Evolutionary conservation across 2,329 filamentous ascomycete genomes (phyloP).

Genomic region (Colletotrichum cuscutae): DNA sequence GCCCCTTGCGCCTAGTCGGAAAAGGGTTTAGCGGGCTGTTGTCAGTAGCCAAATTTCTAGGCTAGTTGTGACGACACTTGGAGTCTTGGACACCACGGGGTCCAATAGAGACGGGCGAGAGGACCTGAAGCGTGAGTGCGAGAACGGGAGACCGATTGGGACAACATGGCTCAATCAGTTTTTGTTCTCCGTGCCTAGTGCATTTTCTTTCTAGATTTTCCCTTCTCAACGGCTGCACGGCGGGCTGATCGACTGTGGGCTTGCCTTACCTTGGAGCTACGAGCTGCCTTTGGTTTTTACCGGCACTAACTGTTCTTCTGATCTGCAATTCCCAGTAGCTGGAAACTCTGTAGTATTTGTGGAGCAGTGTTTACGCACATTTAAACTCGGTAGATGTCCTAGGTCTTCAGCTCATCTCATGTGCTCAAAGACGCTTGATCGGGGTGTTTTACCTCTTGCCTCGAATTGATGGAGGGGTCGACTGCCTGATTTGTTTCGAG

Average conservation of each 20-base stretch:
- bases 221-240: background rate
- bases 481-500: background rate
- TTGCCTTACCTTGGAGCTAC: background rate
- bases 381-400: background rate
- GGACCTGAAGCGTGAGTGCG: background rate
- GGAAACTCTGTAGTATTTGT: background rate
- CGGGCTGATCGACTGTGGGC: background rate
- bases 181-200: background rate
- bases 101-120: background rate
- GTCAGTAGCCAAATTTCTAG: constrained; percentile 24
- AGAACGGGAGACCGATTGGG: background rate
- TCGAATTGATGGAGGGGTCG: background rate
- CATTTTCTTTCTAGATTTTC: background rate
- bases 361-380: background rate
- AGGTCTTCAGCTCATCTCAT: background rate
- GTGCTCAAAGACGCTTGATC: background rate
- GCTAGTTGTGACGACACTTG: constrained; percentile 31
- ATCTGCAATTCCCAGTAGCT: background rate
- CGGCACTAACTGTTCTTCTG: background rate
- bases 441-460: background rate
- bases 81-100: background rate
- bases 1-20: constrained; percentile 26
- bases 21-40: constrained; percentile 30
- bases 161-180: background rate
- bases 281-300: background rate